These are phyloP conservation scores for Xylaria polymorpha DNA, from an alignment of 2,329 filamentous ascomycete species.

Conservation along the genomic window DNA sequence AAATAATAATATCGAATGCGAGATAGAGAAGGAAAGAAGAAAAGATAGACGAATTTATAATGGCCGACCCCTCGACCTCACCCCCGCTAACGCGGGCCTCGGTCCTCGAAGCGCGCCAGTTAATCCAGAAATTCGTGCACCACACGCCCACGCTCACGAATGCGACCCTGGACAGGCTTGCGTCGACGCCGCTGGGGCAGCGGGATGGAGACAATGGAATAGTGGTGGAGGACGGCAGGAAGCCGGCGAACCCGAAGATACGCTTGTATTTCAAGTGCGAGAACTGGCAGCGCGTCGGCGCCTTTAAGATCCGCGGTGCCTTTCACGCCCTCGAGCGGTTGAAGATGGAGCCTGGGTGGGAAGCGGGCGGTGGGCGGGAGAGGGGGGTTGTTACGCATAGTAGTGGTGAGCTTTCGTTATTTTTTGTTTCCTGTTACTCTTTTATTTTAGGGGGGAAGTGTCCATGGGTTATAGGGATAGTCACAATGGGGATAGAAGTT, in stretches of 20 bases:
- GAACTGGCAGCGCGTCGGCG: constrained; percentile 89
- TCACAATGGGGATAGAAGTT: no score
- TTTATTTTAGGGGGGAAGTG: not conserved
- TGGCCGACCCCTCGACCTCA: constrained; percentile 66
- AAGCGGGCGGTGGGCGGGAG: constrained; percentile 67
- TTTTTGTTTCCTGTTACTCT: not conserved
- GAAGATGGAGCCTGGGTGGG: constrained; percentile 69
- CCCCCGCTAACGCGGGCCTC: constrained; percentile 78
- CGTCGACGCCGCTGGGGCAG: constrained; percentile 71
- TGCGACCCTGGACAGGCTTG: constrained; percentile 77
- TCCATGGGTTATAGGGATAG: no score
- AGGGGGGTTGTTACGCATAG: constrained; percentile 90
- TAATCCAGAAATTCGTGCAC: constrained; percentile 82
- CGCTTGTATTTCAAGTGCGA: constrained; percentile 95
- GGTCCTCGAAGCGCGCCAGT: constrained; percentile 75
- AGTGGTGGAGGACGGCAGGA: constrained; percentile 52
- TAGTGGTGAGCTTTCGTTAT: constrained; percentile 68
- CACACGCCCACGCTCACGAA: constrained; percentile 85
- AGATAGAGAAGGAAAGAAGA: constrained; percentile 2
- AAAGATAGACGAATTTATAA: constrained; percentile 43
- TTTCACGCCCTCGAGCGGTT: constrained; percentile 85
- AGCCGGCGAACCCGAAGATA: constrained; percentile 72
- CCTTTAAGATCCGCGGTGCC: constrained; percentile 91
- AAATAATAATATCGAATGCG: not conserved
- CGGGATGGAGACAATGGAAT: not conserved